Percentiles rank a stretch among this genome's conserved stretches.
Conservation (phyloP, 345 rosid species). For the Eucalyptus curtisii region DNA sequence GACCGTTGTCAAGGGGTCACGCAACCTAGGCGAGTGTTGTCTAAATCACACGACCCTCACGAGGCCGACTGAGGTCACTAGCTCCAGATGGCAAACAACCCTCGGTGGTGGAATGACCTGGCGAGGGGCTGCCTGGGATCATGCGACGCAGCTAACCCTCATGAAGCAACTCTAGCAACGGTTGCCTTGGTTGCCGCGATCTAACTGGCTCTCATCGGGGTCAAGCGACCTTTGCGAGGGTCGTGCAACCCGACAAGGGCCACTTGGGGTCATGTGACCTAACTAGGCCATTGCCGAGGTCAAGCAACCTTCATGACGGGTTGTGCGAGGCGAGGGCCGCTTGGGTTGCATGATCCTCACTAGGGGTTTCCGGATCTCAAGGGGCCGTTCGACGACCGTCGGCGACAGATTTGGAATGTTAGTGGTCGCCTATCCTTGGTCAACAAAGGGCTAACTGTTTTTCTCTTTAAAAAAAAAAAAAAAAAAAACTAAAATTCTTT, state of each 20-base stretch:
- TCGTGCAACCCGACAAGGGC: rapidly evolving
- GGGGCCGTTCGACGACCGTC: rapidly evolving
- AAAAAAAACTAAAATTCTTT: no score
- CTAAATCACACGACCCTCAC: no score
- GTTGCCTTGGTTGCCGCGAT: rapidly evolving
- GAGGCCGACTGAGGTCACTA: rapidly evolving
- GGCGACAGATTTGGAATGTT: rapidly evolving
- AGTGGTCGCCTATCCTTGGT: rapidly evolving
- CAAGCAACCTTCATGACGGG: no score
- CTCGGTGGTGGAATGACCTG: rapidly evolving
- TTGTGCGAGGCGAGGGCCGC: rapidly evolving
- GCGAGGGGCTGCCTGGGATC: rapidly evolving
- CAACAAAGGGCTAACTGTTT: no score
- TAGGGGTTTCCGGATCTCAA: rapidly evolving
- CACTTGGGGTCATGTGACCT: no score
- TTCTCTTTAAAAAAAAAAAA: no score
- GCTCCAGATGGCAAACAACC: rapidly evolving
- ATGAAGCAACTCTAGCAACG: no score
- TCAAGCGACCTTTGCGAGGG: no score
- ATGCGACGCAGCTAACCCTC: rapidly evolving
- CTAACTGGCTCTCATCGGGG: rapidly evolving
- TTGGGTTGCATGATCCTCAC: no score
- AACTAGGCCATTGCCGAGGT: rapidly evolving
- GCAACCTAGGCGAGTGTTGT: no score
- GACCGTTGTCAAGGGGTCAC: rapidly evolving